Percentiles rank a stretch among this genome's conserved stretches.
phyloP scores from a whole-genome alignment of 1,284 basidiomycete genomes.

The Irpex rosettiformis region DNA sequence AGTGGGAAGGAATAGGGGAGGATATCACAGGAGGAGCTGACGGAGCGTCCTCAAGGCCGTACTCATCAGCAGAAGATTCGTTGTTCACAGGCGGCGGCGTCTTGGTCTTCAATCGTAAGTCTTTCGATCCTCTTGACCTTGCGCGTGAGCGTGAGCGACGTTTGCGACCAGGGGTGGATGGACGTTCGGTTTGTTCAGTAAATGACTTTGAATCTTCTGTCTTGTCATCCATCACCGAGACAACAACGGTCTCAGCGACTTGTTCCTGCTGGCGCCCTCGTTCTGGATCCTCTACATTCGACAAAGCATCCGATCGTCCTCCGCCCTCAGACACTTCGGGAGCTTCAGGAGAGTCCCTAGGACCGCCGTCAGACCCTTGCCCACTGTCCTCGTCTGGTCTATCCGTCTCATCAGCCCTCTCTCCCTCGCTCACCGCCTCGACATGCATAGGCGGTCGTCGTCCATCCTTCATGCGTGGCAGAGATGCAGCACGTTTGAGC shows the following conservation, averaged over 20 bases:
- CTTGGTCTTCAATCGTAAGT: slow-evolving; percentile 46
- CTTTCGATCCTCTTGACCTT: slow-evolving; percentile 69
- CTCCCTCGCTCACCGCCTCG: slow-evolving; percentile 75
- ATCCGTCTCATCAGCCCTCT: slow-evolving; percentile 42
- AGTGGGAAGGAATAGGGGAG: slow-evolving; percentile 56
- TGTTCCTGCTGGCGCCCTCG: slow-evolving; percentile 3
- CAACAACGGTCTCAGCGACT: slow-evolving; percentile 8
- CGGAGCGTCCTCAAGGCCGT: slow-evolving; percentile 37
- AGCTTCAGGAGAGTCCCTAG: slow-evolving; percentile 29
- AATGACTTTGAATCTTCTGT: slow-evolving; percentile 24
- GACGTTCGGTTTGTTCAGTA: slow-evolving; percentile 25
- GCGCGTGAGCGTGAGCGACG: slow-evolving; percentile 74
- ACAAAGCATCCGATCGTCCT: not conserved
- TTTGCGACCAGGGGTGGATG: slow-evolving; percentile 32
- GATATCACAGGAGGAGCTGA: slow-evolving; percentile 52
- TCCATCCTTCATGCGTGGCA: slow-evolving; percentile 86
- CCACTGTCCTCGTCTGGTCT: slow-evolving; percentile 23
- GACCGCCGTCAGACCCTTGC: slow-evolving; percentile 21
- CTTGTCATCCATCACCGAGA: slow-evolving; percentile 19
- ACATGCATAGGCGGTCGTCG: slow-evolving; percentile 79
- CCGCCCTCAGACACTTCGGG: slow-evolving; percentile 9
- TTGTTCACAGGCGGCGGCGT: slow-evolving; percentile 34
- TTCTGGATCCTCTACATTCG: not conserved
- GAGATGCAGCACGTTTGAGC: slow-evolving; percentile 84
- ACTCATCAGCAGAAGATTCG: slow-evolving; percentile 73